These are phyloP conservation scores for Termitomyces sp. DNA, from an alignment of 768 basidiomycete species.

Conservation along the genomic window DNA sequence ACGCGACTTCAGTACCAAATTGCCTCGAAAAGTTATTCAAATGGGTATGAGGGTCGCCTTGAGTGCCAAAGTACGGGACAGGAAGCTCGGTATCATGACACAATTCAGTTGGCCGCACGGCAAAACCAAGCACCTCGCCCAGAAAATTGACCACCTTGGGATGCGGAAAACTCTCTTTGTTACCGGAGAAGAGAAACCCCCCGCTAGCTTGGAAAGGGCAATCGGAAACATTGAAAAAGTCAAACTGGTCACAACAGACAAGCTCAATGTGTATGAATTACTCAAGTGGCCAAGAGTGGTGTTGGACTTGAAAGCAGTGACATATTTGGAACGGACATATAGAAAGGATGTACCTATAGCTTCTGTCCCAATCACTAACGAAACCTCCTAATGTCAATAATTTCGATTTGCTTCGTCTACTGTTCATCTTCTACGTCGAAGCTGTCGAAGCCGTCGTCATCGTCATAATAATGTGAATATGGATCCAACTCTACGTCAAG, in stretches of 20 bases:
- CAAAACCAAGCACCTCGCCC: constrained; percentile 65
- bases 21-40: constrained; percentile 88
- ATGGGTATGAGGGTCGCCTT: constrained; percentile 93
- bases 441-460: neutral
- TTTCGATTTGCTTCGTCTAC: neutral
- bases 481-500: neutral
- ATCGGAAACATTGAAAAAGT: constrained; percentile 70
- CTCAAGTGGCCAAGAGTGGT: constrained; percentile 81
- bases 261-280: constrained; percentile 77
- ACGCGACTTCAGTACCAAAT: constrained; percentile 85
- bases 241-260: constrained; percentile 54
- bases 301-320: constrained; percentile 79
- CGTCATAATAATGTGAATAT: neutral
- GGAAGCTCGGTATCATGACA: constrained; percentile 69
- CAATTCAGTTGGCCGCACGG: constrained; percentile 64
- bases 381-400: neutral
- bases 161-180: constrained; percentile 76
- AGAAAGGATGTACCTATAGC: constrained; percentile 36
- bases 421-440: neutral
- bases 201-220: constrained; percentile 52
- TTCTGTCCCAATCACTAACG: constrained; percentile 1
- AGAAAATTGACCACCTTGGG: constrained; percentile 57
- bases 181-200: constrained; percentile 52
- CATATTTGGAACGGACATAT: constrained; percentile 64
- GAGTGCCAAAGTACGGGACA: constrained; percentile 75